phyloP scores from a whole-genome alignment of 495 filamentous ascomycete genomes.

The Tuber brumale region DNA sequence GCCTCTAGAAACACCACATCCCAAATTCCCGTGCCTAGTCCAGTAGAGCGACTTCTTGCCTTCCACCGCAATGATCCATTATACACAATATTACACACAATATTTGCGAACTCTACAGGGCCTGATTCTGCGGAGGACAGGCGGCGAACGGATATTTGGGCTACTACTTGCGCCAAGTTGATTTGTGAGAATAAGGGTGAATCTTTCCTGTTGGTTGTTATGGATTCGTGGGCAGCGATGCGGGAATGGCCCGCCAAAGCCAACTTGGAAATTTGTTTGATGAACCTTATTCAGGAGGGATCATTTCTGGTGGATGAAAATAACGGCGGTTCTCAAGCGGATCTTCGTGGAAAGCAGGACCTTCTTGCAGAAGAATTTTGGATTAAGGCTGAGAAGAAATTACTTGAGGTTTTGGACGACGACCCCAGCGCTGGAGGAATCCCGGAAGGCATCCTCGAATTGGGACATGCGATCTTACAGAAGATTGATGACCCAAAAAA shows the following conservation, averaged over 20 bases:
- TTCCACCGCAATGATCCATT: slow-evolving; percentile 85
- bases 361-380: slow-evolving; percentile 87
- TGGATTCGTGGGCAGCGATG: slow-evolving; percentile 79
- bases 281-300: slow-evolving; percentile 87
- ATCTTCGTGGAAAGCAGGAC: slow-evolving; percentile 47
- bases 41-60: slow-evolving; percentile 65
- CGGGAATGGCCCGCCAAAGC: slow-evolving; percentile 81
- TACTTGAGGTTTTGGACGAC: slow-evolving; percentile 83
- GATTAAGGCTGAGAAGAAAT: slow-evolving; percentile 65
- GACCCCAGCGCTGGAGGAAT: slow-evolving; percentile 68
- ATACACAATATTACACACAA: slow-evolving; percentile 76
- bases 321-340: slow-evolving; percentile 38
- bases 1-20: slow-evolving; percentile 24
- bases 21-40: slow-evolving; percentile 49
- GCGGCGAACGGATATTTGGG: slow-evolving; percentile 74
- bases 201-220: slow-evolving; percentile 60
- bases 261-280: slow-evolving; percentile 86
- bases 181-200: slow-evolving; percentile 57
- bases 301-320: slow-evolving; percentile 75
- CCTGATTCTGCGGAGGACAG: slow-evolving; percentile 70
- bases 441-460: slow-evolving; percentile 71
- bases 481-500: slow-evolving; percentile 65
- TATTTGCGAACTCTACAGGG: slow-evolving; percentile 77
- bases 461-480: slow-evolving; percentile 71
- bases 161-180: slow-evolving; percentile 75